phyloP scores from a whole-genome alignment of 352 stramenopile genomes.

The Globisporangium lucens region DNA sequence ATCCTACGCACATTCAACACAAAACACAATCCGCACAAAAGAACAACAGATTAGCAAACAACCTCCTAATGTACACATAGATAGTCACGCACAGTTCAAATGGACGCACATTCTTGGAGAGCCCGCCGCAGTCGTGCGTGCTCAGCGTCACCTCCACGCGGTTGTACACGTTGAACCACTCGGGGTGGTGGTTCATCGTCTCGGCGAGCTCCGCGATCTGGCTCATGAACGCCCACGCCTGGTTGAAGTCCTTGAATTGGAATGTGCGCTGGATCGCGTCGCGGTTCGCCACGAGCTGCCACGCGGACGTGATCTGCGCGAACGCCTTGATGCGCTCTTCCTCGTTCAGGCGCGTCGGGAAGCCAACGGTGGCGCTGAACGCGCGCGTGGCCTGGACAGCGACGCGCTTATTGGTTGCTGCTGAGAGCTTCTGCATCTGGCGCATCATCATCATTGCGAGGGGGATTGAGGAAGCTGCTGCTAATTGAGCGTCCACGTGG shows the following conservation, averaged over 20 bases:
- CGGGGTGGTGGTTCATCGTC: constrained; percentile 96
- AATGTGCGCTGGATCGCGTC: constrained; percentile 86
- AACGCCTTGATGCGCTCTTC: constrained; percentile 41
- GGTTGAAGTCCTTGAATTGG: constrained; percentile 81
- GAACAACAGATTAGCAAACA: background rate
- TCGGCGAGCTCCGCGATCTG: constrained; percentile 69
- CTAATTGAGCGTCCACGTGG: background rate
- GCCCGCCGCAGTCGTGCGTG: constrained; percentile 93
- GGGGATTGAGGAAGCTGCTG: too few relatives aligned
- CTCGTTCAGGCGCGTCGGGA: constrained; percentile 44
- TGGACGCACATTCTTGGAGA: constrained; percentile 85
- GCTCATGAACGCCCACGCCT: constrained; percentile 83
- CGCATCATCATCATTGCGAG: constrained; percentile 12
- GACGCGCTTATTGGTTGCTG: background rate
- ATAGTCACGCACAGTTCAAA: background rate
- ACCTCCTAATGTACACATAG: background rate
- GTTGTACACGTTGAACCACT: constrained; percentile 99
- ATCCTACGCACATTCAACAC: constrained; percentile 29
- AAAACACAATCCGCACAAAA: background rate
- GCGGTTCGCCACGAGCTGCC: constrained; percentile 47
- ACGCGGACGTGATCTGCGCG: constrained; percentile 44
- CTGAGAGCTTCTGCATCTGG: constrained; percentile 11
- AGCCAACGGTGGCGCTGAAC: constrained; percentile 25
- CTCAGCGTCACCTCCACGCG: constrained; percentile 94
- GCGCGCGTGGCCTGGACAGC: constrained; percentile 2